These are phyloP conservation scores for Pseudotsuga menziesii DNA, from an alignment of 75 land plant genomes.

Conservation along the genomic window DNA sequence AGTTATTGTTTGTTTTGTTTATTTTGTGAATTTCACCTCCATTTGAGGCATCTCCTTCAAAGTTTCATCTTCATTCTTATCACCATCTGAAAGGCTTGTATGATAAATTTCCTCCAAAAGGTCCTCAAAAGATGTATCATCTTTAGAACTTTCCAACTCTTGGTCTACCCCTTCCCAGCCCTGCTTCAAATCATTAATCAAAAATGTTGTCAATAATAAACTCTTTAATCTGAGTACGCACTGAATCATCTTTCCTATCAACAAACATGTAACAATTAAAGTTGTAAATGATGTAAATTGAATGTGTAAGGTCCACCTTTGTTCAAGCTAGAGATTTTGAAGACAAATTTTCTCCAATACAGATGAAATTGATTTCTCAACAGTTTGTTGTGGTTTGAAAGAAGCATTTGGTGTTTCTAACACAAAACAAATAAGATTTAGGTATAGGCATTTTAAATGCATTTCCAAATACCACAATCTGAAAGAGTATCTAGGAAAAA, in stretches of 20 bases:
- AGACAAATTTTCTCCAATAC: conserved; percentile 76
- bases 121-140: conserved; percentile 6
- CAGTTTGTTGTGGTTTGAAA: conserved; percentile 42
- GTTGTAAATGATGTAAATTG: not conserved
- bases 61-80: not conserved
- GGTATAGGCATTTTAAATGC: not conserved
- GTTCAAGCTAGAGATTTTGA: conserved; percentile 54
- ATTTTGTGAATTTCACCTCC: not conserved
- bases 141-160: not conserved
- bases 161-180: not conserved
- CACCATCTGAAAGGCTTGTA: not conserved
- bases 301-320: conserved; percentile 16
- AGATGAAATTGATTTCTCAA: conserved; percentile 74
- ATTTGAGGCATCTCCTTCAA: not conserved
- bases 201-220: not conserved
- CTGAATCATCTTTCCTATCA: not conserved
- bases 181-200: conserved; percentile 1
- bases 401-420: conserved; percentile 71
- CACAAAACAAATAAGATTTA: conserved; percentile 4
- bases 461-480: not conserved
- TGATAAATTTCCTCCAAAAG: not conserved
- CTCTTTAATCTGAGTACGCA: not conserved
- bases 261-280: not conserved
- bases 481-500: not conserved
- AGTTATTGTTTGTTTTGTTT: not conserved